Evolutionary conservation across 2,329 filamentous ascomycete species (phyloP), one percentile per base, ranked within the genome.

Genomic region (Penicillium sumatraense): DNA sequence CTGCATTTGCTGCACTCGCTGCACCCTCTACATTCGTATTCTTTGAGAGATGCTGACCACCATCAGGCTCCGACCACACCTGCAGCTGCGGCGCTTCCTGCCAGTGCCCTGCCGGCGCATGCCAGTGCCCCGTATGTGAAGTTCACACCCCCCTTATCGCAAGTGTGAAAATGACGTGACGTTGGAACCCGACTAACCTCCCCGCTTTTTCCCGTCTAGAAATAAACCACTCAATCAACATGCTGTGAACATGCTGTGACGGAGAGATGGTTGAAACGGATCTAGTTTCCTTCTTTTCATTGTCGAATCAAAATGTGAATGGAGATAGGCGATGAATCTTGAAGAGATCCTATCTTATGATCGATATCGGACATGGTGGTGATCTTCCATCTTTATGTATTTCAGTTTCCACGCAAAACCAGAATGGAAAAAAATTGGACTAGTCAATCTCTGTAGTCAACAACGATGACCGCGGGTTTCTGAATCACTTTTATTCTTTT

Each of bases 41-140:
- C 18, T 31, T 46, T n/a, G 18, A 46, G 14, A 20, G 26, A 57
- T 53, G 38, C 53, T 66, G 45, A 61, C 57, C 24, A 58, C 41
- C 16, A 14, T 58, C 50, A 71, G 64, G 61, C 65, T 59, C 62
- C 60, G 71, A 72, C 55, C 73, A 74, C 72, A 66, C 63, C 58
- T 76, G 74, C 69, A 71, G 66, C 68, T 76, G 73, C 65, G 74
- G 74, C 59, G 54, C 68, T 64, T 72, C 72, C 57, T 76, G 73
- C 72, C 66, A 71, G 63, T 75, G 74, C 69, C 73, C 74, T 61
- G 65, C 73, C 61, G 74, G 73, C 63, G 53, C 61, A 40, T 76
- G 73, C 72, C 61, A 74, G 56, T 76, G 73, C 72, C 71, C 71
- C 31, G 73, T 75, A 71, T 52, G 70, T 69, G 46, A n/a, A 47